Evolutionary conservation across 345 rosid species (phyloP), one percentile per base, ranked within the genome.

Genomic region (Carallia pectinifolia): DNA sequence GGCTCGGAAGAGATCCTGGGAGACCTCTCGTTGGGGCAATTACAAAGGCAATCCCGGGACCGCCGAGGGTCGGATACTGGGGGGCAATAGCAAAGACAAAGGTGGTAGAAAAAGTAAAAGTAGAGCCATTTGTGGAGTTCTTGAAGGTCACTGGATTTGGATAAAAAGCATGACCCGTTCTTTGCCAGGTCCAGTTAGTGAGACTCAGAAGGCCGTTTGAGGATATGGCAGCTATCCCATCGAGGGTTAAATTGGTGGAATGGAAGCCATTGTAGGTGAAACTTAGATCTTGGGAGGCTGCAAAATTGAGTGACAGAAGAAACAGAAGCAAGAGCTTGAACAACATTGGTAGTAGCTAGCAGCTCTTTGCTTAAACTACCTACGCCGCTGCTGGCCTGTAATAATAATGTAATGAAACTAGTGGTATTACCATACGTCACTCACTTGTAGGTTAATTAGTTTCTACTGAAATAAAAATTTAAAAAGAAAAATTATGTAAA

Each of bases 51-150:
- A 89, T 79, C 6, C 91, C 94, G 3, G 81, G 91, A 44, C 86
- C 84, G 9, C 87, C n/a, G 33, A 71, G 61, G 0, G 0, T 6
- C 6, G 62, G 16, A 34, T 61, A 64, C 23, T 85, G 66, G 17
- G 96, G 66, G 4, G 70, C 59, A 29, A 92, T 89, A 3, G 80
- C 88, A 18, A 89, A 91, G 61, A 86, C 75, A 70, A 87, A 89
- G 61, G 85, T 75, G 65, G 89, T 23, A 2, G 91, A 80, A 80
- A 88, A 88, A 60, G 88, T 74, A 74, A 70, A 29, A 61, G 65
- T 79, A 2, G 67, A 29, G 62, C 71, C 68, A 54, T 70, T 65
- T 29, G 80, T 6, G 0, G 87, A 76, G 70, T 74, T 83, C 74
- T 83, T 86, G 85, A 91, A 68, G 6, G 16, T 1, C 9, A 80